Evolutionary conservation across 352 stramenopile genomes (phyloP).

Genomic region (Pythium aquatile): DNA sequence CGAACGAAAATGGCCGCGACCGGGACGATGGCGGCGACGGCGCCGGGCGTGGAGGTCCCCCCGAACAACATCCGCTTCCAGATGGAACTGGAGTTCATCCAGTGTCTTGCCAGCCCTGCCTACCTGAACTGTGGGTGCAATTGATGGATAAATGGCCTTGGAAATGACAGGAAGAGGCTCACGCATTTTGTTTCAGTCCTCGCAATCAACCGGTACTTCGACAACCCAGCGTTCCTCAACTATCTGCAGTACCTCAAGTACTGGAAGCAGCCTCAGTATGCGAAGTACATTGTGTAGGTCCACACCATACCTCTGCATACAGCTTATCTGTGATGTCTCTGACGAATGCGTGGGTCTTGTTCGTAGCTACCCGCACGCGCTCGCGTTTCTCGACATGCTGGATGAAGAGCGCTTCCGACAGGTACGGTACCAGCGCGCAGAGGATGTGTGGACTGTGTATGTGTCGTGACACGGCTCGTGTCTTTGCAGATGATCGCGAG

Average conservation of each 20-base stretch:
- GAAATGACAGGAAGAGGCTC: background rate
- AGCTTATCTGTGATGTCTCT: background rate
- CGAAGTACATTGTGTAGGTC: slow-evolving; percentile 87
- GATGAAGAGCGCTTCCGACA: slow-evolving; percentile 85
- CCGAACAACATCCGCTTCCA: slow-evolving; percentile 91
- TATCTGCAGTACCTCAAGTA: slow-evolving; percentile 93
- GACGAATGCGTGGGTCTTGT: background rate
- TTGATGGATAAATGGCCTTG: background rate
- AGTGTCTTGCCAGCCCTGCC: slow-evolving; percentile 85
- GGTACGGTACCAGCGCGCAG: slow-evolving; percentile 22
- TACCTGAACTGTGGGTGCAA: slow-evolving; percentile 86
- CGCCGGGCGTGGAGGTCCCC: slow-evolving; percentile 52
- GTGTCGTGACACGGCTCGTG: background rate
- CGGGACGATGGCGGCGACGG: background rate
- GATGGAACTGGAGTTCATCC: slow-evolving; percentile 93
- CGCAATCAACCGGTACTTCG: slow-evolving; percentile 90
- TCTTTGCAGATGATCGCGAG: slow-evolving; percentile 70
- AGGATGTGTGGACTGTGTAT: background rate
- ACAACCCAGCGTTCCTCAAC: slow-evolving; percentile 88
- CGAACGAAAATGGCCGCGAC: background rate
- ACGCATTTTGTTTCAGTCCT: slow-evolving; percentile 45
- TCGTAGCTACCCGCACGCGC: slow-evolving; percentile 73
- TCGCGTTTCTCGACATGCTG: slow-evolving; percentile 89
- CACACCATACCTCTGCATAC: background rate
- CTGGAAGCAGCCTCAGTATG: slow-evolving; percentile 91